A percentile compares a stretch with the other conserved stretches of the same genome.
phyloP scores from a whole-genome alignment of 1,139 yeast genomes.

The Kurtzmaniella natalensis region DNA sequence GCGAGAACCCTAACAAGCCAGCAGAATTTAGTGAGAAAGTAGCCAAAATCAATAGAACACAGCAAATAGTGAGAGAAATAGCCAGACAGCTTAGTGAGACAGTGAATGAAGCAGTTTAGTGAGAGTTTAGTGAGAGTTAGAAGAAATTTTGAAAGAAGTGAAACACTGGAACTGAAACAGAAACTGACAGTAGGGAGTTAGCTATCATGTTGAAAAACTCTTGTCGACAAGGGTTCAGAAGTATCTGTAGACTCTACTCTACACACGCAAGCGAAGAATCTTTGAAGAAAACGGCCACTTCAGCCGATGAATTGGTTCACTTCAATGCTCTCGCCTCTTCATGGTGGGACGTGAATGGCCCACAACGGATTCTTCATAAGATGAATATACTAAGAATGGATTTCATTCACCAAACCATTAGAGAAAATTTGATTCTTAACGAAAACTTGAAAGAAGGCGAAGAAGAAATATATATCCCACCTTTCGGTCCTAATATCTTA shows the following conservation, averaged over 20 bases:
- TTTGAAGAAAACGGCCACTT: constrained; percentile 28
- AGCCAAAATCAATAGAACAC: no score
- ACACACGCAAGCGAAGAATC: not conserved
- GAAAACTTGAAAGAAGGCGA: constrained; percentile 35
- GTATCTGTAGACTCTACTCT: not conserved
- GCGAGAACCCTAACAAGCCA: no score
- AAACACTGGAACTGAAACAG: no score
- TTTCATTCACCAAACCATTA: constrained; percentile 63
- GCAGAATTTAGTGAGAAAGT: no score
- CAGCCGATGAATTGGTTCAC: constrained; percentile 61
- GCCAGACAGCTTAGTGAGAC: no score
- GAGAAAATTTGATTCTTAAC: constrained; percentile 42
- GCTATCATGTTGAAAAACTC: not conserved
- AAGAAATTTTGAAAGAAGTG: no score
- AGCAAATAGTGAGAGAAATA: no score
- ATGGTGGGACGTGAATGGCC: constrained; percentile 97
- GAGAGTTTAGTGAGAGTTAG: no score
- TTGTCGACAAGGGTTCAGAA: not conserved
- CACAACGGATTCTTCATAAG: constrained; percentile 88
- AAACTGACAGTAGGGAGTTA: no score
- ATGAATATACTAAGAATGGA: constrained; percentile 91
- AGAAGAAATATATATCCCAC: constrained; percentile 68
- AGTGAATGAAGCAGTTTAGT: no score
- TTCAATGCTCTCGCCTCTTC: constrained; percentile 79
- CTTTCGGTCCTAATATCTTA: constrained; percentile 62